Percentiles rank a stretch among this genome's conserved stretches.
These are phyloP conservation scores for Laburnicola sp. DNA, from an alignment of 2,329 filamentous ascomycete genomes.

Conservation along the genomic window DNA sequence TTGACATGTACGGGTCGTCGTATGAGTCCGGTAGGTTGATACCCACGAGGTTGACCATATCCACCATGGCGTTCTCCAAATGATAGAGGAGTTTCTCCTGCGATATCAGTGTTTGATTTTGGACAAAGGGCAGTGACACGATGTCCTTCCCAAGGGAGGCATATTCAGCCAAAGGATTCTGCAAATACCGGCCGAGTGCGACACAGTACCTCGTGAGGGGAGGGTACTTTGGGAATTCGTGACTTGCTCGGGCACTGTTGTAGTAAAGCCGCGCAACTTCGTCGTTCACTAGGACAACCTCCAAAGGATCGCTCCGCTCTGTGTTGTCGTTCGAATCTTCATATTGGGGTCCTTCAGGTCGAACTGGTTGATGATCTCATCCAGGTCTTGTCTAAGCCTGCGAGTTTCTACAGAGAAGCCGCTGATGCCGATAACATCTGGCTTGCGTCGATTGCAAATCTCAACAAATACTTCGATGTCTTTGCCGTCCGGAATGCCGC, in stretches of 20 bases:
- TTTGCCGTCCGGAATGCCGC: conserved; percentile 66
- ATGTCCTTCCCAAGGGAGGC: conserved; percentile 89
- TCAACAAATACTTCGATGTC: conserved; percentile 74
- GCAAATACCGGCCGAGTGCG: conserved; percentile 85
- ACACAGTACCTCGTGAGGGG: conserved; percentile 87
- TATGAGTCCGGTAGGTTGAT: conserved; percentile 95
- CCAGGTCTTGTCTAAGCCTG: conserved; percentile 78
- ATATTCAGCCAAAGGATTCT: conserved; percentile 96
- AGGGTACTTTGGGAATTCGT: conserved; percentile 79
- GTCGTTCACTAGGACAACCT: conserved; percentile 91
- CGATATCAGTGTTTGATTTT: conserved; percentile 84
- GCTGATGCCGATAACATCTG: conserved; percentile 87
- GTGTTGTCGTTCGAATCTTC: conserved; percentile 73
- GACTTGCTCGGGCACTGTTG: conserved; percentile 75
- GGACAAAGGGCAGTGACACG: conserved; percentile 82
- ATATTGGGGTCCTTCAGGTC: conserved; percentile 77
- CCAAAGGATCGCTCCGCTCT: conserved; percentile 75
- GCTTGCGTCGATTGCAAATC: conserved; percentile 75
- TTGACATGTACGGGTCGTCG: conserved; percentile 77
- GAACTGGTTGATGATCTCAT: conserved; percentile 75
- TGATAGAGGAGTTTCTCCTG: conserved; percentile 84
- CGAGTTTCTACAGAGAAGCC: conserved; percentile 87
- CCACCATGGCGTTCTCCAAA: conserved; percentile 94
- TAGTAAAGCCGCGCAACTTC: conserved; percentile 97
- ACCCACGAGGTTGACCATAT: conserved; percentile 96